These are phyloP conservation scores for Boletus tomentosulus DNA, from an alignment of 768 basidiomycete genomes.

Conservation along the genomic window DNA sequence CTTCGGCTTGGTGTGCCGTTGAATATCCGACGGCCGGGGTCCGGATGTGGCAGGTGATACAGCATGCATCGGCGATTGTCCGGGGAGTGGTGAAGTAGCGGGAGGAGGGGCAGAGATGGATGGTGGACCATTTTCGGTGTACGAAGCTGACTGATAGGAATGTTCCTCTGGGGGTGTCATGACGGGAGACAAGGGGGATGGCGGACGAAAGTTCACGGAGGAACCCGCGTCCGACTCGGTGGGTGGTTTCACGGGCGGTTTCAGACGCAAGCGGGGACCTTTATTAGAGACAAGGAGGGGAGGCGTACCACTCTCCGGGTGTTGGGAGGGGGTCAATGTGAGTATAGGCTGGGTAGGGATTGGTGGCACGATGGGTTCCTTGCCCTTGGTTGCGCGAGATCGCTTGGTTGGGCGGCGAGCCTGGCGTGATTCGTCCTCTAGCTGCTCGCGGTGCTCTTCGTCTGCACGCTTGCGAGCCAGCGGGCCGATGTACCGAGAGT, in stretches of 20 bases:
- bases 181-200: slow-evolving; percentile 32
- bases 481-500: slow-evolving; percentile 45
- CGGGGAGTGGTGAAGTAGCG: slow-evolving; percentile 18
- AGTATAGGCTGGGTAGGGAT: slow-evolving; percentile 25
- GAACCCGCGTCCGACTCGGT: slow-evolving; percentile 17
- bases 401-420: slow-evolving; percentile 33
- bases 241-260: slow-evolving; percentile 38
- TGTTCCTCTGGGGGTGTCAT: slow-evolving; percentile 34
- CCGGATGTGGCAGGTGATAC: slow-evolving; percentile 17
- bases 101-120: slow-evolving; percentile 13
- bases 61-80: slow-evolving; percentile 17
- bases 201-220: slow-evolving; percentile 21
- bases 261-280: slow-evolving; percentile 48
- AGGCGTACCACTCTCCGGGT: slow-evolving; percentile 12
- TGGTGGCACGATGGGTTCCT: slow-evolving; percentile 29
- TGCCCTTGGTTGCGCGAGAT: slow-evolving; percentile 36
- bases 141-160: slow-evolving; percentile 22
- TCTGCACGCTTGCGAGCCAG: slow-evolving; percentile 41
- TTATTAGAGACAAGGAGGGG: slow-evolving; percentile 42
- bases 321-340: slow-evolving; percentile 23
- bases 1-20: slow-evolving; percentile 62
- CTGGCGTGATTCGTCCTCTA: slow-evolving; percentile 47
- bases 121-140: slow-evolving; percentile 22
- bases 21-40: slow-evolving; percentile 27
- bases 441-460: slow-evolving; percentile 38